Evolutionary conservation across 2,329 filamentous ascomycete genomes (phyloP).

Genomic region (Colletotrichum tofieldiae): DNA sequence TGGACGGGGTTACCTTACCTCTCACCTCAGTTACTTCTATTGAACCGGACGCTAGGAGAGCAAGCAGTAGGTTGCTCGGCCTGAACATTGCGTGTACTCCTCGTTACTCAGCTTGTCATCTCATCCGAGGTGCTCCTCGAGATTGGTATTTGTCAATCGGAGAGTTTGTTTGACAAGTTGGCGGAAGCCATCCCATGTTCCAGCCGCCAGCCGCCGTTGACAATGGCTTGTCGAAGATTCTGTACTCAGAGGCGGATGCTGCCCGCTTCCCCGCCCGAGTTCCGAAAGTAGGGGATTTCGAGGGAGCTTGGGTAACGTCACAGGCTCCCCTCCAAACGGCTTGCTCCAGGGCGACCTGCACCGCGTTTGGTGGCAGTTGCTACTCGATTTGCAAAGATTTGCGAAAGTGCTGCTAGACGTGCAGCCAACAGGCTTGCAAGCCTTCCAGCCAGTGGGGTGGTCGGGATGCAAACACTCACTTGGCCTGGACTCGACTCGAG

Average conservation of each 20-base stretch:
- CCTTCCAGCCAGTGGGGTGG: slow-evolving; percentile 3
- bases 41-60: background rate
- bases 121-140: slow-evolving; percentile 1
- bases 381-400: slow-evolving; percentile 29
- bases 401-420: slow-evolving; percentile 15
- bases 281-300: slow-evolving; percentile 1
- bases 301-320: slow-evolving; percentile 14
- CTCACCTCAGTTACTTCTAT: background rate
- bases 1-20: slow-evolving; percentile 11
- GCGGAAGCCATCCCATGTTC: slow-evolving; percentile 14
- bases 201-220: background rate
- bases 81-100: slow-evolving; percentile 1
- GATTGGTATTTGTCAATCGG: slow-evolving; percentile 15
- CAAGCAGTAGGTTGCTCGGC: background rate
- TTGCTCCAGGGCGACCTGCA: background rate
- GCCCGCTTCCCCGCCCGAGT: slow-evolving; percentile 16
- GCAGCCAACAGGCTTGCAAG: slow-evolving; percentile 9
- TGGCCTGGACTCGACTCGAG: slow-evolving; percentile 26
- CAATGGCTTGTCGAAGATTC: background rate
- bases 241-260: background rate
- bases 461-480: background rate
- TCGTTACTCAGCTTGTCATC: slow-evolving; percentile 2
- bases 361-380: slow-evolving; percentile 11
- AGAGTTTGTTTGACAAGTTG: slow-evolving; percentile 18
- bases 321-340: slow-evolving; percentile 7